Evolutionary conservation across 768 basidiomycete genomes (phyloP), one percentile per base, ranked within the genome.

Genomic region (Chlorophyllum brunneum): DNA sequence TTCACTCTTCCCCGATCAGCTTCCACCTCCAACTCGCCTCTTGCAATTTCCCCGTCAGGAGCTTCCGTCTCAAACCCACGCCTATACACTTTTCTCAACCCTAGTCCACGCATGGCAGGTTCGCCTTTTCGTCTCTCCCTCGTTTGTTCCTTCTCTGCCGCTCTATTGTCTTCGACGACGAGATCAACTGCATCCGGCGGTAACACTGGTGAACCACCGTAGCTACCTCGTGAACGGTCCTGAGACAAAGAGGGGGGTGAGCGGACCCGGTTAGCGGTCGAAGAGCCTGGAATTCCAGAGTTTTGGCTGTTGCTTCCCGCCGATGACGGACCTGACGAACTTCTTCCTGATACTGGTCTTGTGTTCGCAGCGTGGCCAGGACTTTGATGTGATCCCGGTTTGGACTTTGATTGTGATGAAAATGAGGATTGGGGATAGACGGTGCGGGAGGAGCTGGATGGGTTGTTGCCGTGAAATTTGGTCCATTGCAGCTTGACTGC

Each of bases 181-280:
- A 99, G 74, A 61, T 99, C 95, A 1, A 98, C 85, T 1, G 95
- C 94, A 57, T 98, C 88, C 1, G 81, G 76, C 11, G 79, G 78
- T 10, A 82, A 66, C 9, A 63, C 63, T 15, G 68, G 65, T 4
- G 68, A 63, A 38, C 42, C 51, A 52, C 40, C 45, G 39, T 42
- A 52, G n/a, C 54, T 44, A 37, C 59, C 49, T 10, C 59, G 61
- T 3, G 73, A 71, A 37, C 56, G 67, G 8, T 54, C 62, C 23
- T 67, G 67, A 40, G 74, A 70, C 23, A 64, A 43, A 3, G 62
- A 61, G 33, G 65, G 63, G 2, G 72, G 65, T 10, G 67, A 63
- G 34, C 63, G 67, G 29, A 65, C 45, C 47, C 62, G 62, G n/a
- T 57, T 56, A 22, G 39, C 58, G 16, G 54, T 44, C 31, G 48